phyloP scores from a whole-genome alignment of 768 basidiomycete genomes.

The Podaxis carcinomalis region DNA sequence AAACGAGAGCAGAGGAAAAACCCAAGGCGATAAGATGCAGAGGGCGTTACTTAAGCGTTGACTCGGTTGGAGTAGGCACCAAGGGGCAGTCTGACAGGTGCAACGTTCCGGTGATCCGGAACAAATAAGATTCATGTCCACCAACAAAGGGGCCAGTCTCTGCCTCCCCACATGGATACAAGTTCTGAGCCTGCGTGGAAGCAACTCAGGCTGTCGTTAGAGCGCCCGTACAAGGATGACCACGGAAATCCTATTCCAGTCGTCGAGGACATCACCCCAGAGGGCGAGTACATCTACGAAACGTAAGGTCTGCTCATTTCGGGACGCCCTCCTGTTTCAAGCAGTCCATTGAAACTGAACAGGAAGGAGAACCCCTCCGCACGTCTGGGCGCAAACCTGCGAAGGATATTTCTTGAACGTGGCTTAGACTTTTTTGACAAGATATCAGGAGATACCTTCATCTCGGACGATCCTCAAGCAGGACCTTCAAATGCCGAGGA shows the following conservation, averaged over 20 bases:
- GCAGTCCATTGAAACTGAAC: conserved; percentile 15
- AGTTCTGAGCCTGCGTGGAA: conserved; percentile 44
- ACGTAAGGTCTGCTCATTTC: conserved; percentile 43
- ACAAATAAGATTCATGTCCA: conserved; percentile 6
- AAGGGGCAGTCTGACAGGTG: background rate
- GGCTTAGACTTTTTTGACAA: conserved; percentile 72
- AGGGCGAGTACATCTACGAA: conserved; percentile 68
- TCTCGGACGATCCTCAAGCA: conserved; percentile 18
- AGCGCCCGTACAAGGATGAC: conserved; percentile 81
- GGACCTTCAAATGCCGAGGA: conserved; percentile 22
- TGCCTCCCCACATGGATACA: conserved; percentile 3
- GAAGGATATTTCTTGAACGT: conserved; percentile 69
- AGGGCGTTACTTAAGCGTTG: conserved; percentile 5
- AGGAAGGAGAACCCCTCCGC: conserved; percentile 56
- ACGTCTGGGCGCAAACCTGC: conserved; percentile 59
- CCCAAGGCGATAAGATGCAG: background rate
- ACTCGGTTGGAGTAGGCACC: background rate
- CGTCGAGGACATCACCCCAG: conserved; percentile 64
- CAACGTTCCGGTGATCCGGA: conserved; percentile 7
- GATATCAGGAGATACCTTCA: conserved; percentile 9
- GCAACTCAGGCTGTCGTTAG: conserved; percentile 63
- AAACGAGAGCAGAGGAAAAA: background rate
- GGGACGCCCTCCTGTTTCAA: conserved; percentile 9
- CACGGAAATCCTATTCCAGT: conserved; percentile 56
- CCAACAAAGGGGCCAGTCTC: conserved; percentile 3